Percentiles rank a stretch among this genome's conserved stretches.
Conservation (phyloP, 2,329 filamentous ascomycete species). For the Fusarium illudens region DNA sequence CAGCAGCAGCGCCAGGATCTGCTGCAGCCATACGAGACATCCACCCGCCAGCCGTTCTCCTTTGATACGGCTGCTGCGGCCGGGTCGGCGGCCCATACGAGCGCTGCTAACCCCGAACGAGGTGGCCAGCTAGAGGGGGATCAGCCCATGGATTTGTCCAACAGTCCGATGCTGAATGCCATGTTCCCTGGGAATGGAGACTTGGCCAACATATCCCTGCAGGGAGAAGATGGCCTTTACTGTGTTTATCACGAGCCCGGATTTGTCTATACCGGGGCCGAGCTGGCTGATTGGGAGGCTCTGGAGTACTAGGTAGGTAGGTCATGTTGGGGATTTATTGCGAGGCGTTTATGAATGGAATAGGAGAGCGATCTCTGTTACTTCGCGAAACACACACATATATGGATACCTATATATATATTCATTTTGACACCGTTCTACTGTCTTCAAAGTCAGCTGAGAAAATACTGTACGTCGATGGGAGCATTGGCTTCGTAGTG, state of each 20-base stretch:
- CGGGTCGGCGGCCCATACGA: not conserved
- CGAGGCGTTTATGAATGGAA: not conserved
- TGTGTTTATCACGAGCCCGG: slow-evolving; percentile 24
- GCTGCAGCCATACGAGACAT: slow-evolving; percentile 2
- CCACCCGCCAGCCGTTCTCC: slow-evolving; percentile 8
- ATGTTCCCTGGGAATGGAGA: slow-evolving; percentile 7
- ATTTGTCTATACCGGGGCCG: slow-evolving; percentile 16
- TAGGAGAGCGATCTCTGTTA: not conserved
- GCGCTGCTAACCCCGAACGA: not conserved
- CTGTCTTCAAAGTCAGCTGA: too few species aligned
- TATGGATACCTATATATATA: too few species aligned
- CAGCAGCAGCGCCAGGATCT: slow-evolving; percentile 7
- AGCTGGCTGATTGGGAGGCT: slow-evolving; percentile 23
- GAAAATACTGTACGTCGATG: not conserved
- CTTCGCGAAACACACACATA: too few species aligned
- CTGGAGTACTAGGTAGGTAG: not conserved
- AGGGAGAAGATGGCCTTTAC: slow-evolving; percentile 22
- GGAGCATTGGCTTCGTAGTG: not conserved
- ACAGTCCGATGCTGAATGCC: not conserved
- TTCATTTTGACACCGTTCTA: too few species aligned
- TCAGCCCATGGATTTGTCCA: not conserved
- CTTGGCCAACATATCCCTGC: slow-evolving; percentile 19
- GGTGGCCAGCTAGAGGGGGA: not conserved
- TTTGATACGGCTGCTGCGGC: not conserved
- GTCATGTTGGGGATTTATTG: not conserved